Evolutionary conservation across 2,329 filamentous ascomycete species (phyloP).

Genomic region (Fusarium sp.): DNA sequence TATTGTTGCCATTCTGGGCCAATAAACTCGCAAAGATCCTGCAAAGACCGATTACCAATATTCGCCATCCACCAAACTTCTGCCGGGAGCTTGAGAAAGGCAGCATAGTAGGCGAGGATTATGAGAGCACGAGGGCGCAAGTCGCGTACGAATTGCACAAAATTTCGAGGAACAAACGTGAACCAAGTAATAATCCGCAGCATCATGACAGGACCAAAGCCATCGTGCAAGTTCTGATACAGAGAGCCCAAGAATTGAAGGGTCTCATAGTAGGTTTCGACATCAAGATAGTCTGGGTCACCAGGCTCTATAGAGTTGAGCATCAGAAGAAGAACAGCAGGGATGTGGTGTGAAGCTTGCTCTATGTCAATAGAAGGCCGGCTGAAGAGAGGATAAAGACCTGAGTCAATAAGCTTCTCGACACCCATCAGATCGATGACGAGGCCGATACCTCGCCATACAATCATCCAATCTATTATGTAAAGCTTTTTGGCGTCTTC

Average conservation of each 20-base stretch:
- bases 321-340: conserved; percentile 62
- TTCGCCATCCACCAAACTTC: conserved; percentile 63
- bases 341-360: conserved; percentile 55
- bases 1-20: conserved; percentile 55
- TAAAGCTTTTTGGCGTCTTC: conserved; percentile 58
- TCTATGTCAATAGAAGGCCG: conserved; percentile 62
- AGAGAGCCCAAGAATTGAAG: conserved; percentile 64
- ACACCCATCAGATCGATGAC: conserved; percentile 55
- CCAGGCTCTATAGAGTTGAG: conserved; percentile 56
- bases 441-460: conserved; percentile 65
- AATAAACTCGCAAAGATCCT: conserved; percentile 56
- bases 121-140: conserved; percentile 60
- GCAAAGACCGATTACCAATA: conserved; percentile 59
- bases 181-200: conserved; percentile 65
- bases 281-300: conserved; percentile 56
- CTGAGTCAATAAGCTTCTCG: conserved; percentile 51
- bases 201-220: conserved; percentile 58
- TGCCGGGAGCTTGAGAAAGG: conserved; percentile 59
- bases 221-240: conserved; percentile 60
- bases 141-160: conserved; percentile 57
- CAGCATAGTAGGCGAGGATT: conserved; percentile 64
- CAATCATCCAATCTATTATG: conserved; percentile 66
- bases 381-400: conserved; percentile 60
- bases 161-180: conserved; percentile 60
- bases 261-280: conserved; percentile 57